Evolutionary conservation across 139 green algal genomes (phyloP).

Genomic region (Asterochloris erici): DNA sequence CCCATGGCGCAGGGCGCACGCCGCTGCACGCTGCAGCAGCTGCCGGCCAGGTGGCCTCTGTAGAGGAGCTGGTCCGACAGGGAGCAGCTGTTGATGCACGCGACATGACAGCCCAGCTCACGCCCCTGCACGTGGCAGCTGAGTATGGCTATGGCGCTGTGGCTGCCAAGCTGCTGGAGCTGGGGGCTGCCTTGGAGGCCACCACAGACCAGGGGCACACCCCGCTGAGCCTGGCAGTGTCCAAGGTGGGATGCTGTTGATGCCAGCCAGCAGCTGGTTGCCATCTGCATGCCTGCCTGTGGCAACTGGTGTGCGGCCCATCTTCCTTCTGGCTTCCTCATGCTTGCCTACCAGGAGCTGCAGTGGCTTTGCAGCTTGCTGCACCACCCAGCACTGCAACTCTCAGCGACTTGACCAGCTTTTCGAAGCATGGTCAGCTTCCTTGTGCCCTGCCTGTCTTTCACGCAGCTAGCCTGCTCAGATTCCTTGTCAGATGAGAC

Average conservation of each 20-base stretch:
- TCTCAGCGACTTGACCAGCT: too few species aligned
- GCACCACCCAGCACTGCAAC: too few species aligned
- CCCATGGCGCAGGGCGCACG: conserved; percentile 29
- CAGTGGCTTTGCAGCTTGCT: too few species aligned
- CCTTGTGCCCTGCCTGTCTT: too few species aligned
- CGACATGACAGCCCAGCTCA: conserved; percentile 41
- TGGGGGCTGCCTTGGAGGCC: conserved; percentile 37
- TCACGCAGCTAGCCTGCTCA: too few species aligned
- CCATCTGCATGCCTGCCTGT: too few species aligned
- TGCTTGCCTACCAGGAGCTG: too few species aligned
- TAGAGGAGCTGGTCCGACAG: conserved; percentile 40
- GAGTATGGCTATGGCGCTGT: conserved; percentile 54
- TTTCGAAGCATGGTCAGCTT: too few species aligned
- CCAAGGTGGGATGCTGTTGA: conserved; percentile 39
- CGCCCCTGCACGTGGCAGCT: conserved; percentile 56
- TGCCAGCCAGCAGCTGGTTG: neutral
- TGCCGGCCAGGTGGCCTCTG: conserved; percentile 41
- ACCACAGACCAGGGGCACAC: conserved; percentile 38
- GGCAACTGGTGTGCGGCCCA: too few species aligned
- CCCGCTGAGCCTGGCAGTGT: conserved; percentile 43
- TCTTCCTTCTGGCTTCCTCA: too few species aligned
- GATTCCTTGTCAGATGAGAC: too few species aligned
- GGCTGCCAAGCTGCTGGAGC: conserved; percentile 29
- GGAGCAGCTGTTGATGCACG: conserved; percentile 33
- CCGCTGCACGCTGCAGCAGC: conserved; percentile 60